Percentiles rank a stretch among this genome's conserved stretches.
phyloP scores from a whole-genome alignment of 2,329 filamentous ascomycete species.

The Grosmannia huntii region DNA sequence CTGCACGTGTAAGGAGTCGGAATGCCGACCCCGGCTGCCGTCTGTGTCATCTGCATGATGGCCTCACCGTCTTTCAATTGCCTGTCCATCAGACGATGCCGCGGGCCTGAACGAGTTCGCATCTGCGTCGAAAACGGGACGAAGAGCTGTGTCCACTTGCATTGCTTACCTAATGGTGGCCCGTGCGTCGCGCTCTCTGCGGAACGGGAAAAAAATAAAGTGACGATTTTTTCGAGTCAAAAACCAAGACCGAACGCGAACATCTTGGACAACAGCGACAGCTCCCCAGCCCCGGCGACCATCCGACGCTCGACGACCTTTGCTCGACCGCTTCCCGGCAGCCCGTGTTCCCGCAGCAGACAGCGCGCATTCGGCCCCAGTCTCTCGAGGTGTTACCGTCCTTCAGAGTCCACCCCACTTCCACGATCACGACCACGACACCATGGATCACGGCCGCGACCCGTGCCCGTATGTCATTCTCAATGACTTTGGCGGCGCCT shows the following conservation, averaged over 20 bases:
- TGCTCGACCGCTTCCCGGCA: neutral
- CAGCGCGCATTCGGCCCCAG: too few relatives aligned
- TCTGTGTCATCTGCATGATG: neutral
- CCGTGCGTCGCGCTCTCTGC: neutral
- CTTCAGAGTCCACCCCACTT: neutral
- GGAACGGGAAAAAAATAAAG: neutral
- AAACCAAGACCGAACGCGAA: neutral
- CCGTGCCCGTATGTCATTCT: slow-evolving; percentile 94
- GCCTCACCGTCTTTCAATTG: neutral
- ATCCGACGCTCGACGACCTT: neutral
- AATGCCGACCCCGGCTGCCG: neutral
- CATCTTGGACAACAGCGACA: neutral
- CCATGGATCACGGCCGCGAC: slow-evolving; percentile 91
- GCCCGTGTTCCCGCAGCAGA: neutral
- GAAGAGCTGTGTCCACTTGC: too few relatives aligned
- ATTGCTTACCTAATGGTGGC: neutral
- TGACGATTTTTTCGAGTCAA: neutral
- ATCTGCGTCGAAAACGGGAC: too few relatives aligned
- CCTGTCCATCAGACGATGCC: neutral
- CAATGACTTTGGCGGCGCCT: slow-evolving; percentile 85
- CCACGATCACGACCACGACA: neutral
- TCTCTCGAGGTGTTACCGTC: neutral
- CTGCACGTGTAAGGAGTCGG: neutral
- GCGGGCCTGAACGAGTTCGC: too few relatives aligned
- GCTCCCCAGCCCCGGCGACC: neutral